phyloP scores from a whole-genome alignment of 2,329 filamentous ascomycete species.

The Fusarium globosum region DNA sequence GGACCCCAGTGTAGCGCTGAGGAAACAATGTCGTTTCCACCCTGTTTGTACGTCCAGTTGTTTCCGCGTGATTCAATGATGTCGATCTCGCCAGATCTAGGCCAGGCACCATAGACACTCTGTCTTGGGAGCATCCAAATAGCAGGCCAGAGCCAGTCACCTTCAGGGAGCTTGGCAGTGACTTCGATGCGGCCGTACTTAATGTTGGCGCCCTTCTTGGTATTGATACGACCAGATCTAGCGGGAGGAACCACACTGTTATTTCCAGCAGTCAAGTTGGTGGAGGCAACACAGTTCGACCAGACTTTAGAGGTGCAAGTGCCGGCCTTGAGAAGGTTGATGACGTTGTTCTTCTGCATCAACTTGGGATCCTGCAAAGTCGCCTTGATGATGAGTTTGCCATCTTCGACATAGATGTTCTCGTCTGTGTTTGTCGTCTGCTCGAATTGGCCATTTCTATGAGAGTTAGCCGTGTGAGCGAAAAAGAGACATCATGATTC shows the following conservation, averaged over 20 bases:
- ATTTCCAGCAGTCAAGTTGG: conserved; percentile 77
- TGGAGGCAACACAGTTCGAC: conserved; percentile 73
- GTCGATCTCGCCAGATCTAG: conserved; percentile 84
- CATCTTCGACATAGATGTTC: conserved; percentile 79
- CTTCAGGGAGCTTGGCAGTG: conserved; percentile 77
- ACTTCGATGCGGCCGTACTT: conserved; percentile 87
- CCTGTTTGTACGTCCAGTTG: conserved; percentile 79
- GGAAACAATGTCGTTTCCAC: conserved; percentile 83
- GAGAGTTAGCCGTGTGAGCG: background rate
- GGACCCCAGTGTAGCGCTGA: conserved; percentile 88
- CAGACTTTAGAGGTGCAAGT: conserved; percentile 71
- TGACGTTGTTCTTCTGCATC: conserved; percentile 72
- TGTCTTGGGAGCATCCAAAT: conserved; percentile 88
- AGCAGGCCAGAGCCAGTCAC: conserved; percentile 92
- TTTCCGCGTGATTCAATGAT: conserved; percentile 85
- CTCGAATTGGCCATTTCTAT: conserved; percentile 83
- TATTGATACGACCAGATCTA: conserved; percentile 82
- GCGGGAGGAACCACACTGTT: conserved; percentile 81
- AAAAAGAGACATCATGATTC: no score
- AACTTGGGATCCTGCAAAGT: conserved; percentile 77
- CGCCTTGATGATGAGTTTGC: conserved; percentile 78
- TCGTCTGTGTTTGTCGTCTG: conserved; percentile 77
- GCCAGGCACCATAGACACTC: conserved; percentile 80
- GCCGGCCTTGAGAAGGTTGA: conserved; percentile 74
- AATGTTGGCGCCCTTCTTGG: conserved; percentile 75